These are phyloP conservation scores for Neonothopanus nambi DNA, from an alignment of 1,284 basidiomycete genomes.

Conservation along the genomic window DNA sequence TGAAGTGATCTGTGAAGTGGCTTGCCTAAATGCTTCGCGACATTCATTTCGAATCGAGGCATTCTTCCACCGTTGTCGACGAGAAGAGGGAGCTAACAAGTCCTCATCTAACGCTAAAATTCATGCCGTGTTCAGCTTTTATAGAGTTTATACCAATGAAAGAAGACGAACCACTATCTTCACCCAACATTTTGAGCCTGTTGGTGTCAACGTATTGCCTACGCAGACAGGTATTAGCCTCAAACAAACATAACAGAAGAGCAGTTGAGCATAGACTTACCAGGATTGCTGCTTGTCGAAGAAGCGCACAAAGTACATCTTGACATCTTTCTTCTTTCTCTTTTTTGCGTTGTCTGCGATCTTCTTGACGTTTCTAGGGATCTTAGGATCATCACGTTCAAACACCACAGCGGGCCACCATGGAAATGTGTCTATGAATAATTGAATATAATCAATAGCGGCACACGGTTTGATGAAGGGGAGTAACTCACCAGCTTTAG, in stretches of 20 bases:
- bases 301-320: constrained; percentile 63
- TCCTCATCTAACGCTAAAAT: constrained; percentile 50
- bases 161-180: constrained; percentile 46
- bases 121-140: background rate
- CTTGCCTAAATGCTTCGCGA: constrained; percentile 49
- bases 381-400: constrained; percentile 48
- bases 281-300: constrained; percentile 64
- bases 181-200: constrained; percentile 55
- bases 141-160: background rate
- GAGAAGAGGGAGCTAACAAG: constrained; percentile 42
- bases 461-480: background rate
- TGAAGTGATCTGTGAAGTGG: constrained; percentile 6
- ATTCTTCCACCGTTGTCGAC: constrained; percentile 53
- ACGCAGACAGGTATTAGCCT: constrained; percentile 7
- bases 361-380: constrained; percentile 48
- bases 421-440: constrained; percentile 50
- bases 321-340: constrained; percentile 35
- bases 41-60: constrained; percentile 43
- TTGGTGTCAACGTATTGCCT: constrained; percentile 56
- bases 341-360: constrained; percentile 25
- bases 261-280: constrained; percentile 38
- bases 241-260: background rate
- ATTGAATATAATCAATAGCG: background rate
- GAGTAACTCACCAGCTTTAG: constrained; percentile 54
- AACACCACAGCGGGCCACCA: constrained; percentile 69